Evolutionary conservation across 225 moss, liverwort and hornwort genomes (phyloP).

Genomic region (Marchantia polymorpha): DNA sequence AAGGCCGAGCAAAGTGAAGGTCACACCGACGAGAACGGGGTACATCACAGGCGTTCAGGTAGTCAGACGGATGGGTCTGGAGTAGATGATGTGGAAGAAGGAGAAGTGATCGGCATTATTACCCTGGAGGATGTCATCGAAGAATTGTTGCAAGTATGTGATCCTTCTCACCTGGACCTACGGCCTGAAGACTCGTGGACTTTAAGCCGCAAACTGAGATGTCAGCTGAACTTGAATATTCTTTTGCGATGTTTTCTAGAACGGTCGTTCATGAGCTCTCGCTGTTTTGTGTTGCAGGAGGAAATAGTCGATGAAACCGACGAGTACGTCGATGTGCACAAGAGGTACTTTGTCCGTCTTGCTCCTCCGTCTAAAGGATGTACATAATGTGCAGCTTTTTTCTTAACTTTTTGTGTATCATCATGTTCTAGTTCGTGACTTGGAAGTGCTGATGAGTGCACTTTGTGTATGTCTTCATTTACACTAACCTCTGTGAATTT

Average conservation of each 20-base stretch:
- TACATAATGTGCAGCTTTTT: not conserved
- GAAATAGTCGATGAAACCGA: conserved; percentile 91
- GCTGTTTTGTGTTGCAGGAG: conserved; percentile 44
- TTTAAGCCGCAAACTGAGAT: not conserved
- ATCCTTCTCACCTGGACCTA: not conserved
- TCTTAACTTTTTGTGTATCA: no score
- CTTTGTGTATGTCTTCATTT: no score
- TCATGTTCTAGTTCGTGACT: no score
- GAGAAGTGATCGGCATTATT: conserved; percentile 87
- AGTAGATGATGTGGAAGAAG: conserved; percentile 55
- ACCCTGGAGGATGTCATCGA: conserved; percentile 97
- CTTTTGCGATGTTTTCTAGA: not conserved
- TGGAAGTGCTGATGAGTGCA: no score
- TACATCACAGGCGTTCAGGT: not conserved
- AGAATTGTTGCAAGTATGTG: conserved; percentile 81
- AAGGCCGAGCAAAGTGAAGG: conserved; percentile 4
- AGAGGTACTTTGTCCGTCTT: conserved; percentile 43
- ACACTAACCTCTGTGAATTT: not conserved
- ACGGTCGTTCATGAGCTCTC: not conserved
- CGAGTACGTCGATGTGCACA: conserved; percentile 81
- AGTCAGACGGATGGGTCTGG: conserved; percentile 31
- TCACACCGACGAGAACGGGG: conserved; percentile 8
- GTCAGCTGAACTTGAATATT: not conserved
- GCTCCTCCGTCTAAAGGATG: no score
- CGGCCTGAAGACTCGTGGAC: not conserved